Percentiles rank a stretch among this genome's conserved stretches.
phyloP scores from a whole-genome alignment of 306 rosid species.

The Castanea sativa region DNA sequence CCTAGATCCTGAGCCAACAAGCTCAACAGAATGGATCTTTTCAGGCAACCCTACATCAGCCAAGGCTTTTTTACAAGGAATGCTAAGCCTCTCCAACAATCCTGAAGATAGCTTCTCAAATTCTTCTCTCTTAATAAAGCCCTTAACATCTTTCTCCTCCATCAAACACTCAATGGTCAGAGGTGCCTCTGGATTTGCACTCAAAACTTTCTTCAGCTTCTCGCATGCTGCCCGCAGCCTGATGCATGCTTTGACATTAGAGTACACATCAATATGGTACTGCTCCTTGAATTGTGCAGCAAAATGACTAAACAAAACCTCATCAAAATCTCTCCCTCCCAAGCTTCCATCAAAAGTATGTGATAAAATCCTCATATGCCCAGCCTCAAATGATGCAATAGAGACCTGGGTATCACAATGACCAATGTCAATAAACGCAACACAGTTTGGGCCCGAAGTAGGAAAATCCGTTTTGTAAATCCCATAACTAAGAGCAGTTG shows the following conservation, averaged over 20 bases:
- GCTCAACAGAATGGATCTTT: slow-evolving; percentile 75
- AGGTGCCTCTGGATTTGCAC: slow-evolving; percentile 95
- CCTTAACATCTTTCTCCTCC: slow-evolving; percentile 99
- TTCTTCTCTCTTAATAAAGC: slow-evolving; percentile 85
- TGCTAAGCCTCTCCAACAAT: slow-evolving; percentile 59
- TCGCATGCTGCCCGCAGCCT: slow-evolving; percentile 87
- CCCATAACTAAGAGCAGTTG: slow-evolving; percentile 91
- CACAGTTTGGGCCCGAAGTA: slow-evolving; percentile 34
- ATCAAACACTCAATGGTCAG: slow-evolving; percentile 90
- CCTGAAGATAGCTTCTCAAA: slow-evolving; percentile 75
- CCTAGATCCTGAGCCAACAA: slow-evolving; percentile 97
- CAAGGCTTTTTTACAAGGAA: slow-evolving; percentile 74
- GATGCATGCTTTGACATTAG: slow-evolving; percentile 67
- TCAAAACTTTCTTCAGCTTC: slow-evolving; percentile 91
- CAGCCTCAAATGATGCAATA: slow-evolving; percentile 61
- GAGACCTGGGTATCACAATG: slow-evolving; percentile 88
- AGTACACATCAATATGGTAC: slow-evolving; percentile 62
- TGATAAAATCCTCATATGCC: slow-evolving; percentile 65
- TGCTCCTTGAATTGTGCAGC: slow-evolving; percentile 58
- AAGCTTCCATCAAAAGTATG: slow-evolving; percentile 66
- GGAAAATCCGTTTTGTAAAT: slow-evolving; percentile 67
- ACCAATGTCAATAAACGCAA: slow-evolving; percentile 80
- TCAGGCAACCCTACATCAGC: slow-evolving; percentile 64
- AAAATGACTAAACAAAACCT: slow-evolving; percentile 70
- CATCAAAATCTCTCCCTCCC: slow-evolving; percentile 89